Evolutionary conservation across 345 rosid genomes (phyloP).

Genomic region (Sisymbrium altissimum): DNA sequence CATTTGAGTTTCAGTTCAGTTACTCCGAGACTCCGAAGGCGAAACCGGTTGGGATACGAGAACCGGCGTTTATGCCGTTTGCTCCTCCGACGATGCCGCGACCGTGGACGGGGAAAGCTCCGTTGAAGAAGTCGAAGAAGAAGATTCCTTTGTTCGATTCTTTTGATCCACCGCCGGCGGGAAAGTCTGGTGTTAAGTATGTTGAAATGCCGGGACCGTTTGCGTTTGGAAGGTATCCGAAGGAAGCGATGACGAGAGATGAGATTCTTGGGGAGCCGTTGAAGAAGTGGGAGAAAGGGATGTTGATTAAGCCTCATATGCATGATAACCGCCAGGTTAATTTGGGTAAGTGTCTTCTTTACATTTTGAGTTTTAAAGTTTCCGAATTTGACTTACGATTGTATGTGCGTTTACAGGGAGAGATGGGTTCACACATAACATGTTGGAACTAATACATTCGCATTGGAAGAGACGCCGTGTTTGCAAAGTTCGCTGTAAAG

Average conservation of each 20-base stretch:
- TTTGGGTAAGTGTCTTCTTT: slow-evolving; percentile 54
- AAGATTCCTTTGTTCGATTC: slow-evolving; percentile 80
- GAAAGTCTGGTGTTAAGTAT: slow-evolving; percentile 51
- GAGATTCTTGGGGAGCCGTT: slow-evolving; percentile 83
- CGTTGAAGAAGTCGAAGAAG: slow-evolving; percentile 71
- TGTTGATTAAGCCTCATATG: slow-evolving; percentile 63
- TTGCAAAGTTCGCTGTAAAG: slow-evolving; percentile 80
- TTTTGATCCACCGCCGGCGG: slow-evolving; percentile 60
- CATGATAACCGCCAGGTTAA: slow-evolving; percentile 87
- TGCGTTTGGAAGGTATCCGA: slow-evolving; percentile 60
- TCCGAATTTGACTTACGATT: neutral
- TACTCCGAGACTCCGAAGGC: slow-evolving; percentile 81
- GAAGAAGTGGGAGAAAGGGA: slow-evolving; percentile 73
- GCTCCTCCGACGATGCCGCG: slow-evolving; percentile 94
- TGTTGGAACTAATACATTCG: slow-evolving; percentile 84
- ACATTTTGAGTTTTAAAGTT: neutral
- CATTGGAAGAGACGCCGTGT: slow-evolving; percentile 90
- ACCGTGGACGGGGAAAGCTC: slow-evolving; percentile 99
- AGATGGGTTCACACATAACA: slow-evolving; percentile 93
- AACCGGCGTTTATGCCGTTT: slow-evolving; percentile 90
- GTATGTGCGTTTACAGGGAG: slow-evolving; percentile 48
- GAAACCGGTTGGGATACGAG: slow-evolving; percentile 86
- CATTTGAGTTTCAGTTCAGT: slow-evolving; percentile 92
- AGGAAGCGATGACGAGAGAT: slow-evolving; percentile 56
- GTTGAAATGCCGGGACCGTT: slow-evolving; percentile 80